Evolutionary conservation across 164 flowering plant species (phyloP), one percentile per base, ranked within the genome.

Genomic region (Berberis vulgaris): DNA sequence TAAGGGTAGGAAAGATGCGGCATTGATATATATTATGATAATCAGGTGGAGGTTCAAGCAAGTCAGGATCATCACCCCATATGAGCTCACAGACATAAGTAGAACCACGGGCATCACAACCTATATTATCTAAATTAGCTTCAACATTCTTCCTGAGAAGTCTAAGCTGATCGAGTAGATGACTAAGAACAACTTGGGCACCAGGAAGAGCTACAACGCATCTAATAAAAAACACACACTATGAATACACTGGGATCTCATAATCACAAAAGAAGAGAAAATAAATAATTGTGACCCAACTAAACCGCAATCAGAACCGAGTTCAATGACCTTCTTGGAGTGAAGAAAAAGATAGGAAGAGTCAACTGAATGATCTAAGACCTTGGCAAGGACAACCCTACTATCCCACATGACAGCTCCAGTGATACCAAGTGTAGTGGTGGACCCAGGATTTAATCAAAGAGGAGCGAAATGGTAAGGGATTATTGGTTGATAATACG

Each of bases 331-430:
- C 73, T 86, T 92, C 79, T 86, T 89, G 54, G 82, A 85, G 39
- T 78, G 84, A 70, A 92, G 81, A 65, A 65, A 41, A 65, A 92
- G 86, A 66, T 61, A 42, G 43, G 78, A 80, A 0, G 88, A 72
- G 63, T 87, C 95, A 38, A 84, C 92, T 42, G 95, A 78, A 69
- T 87, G 95, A 78, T 92, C 98, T 41, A 92, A 53, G 71, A 89
- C 86, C 80, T 92, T 92, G 42, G 79, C 98, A 64, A 92, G 69
- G 56, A 89, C 84, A 54, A 92, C 77, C 45, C 96, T 96, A 74
- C 96, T 89, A 72, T 89, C 98, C 98, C 98, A 92, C 95, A 87
- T 83, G 69, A 87, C 96, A 9, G 98, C 74, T 45, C 98, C 98
- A 42, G 96, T 92, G 6, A 92, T 96, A 52, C 98, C 96, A 44